Evolutionary conservation across 2,329 filamentous ascomycete genomes (phyloP).

Genomic region (Apiospora rasikravindrae): DNA sequence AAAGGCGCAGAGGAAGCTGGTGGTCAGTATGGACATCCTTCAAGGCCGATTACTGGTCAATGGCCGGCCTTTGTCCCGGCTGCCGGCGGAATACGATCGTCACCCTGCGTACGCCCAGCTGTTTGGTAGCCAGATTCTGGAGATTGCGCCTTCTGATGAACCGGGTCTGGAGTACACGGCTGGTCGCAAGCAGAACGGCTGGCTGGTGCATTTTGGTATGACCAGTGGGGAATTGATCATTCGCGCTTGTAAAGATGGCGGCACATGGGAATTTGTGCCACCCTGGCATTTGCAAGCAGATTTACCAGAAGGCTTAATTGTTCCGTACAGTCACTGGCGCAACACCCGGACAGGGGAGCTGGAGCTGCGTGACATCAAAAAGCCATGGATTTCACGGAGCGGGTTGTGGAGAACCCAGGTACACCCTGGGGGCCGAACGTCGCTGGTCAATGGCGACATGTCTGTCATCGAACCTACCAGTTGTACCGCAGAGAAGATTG

Average conservation of each 20-base stretch:
- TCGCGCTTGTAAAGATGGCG: neutral
- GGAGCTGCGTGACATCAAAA: neutral
- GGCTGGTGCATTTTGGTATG: neutral
- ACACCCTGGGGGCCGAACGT: neutral
- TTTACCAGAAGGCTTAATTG: neutral
- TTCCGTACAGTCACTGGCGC: neutral
- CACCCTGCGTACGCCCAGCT: neutral
- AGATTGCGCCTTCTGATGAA: slow-evolving; percentile 2
- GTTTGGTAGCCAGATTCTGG: neutral
- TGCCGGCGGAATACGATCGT: neutral
- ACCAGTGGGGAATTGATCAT: slow-evolving; percentile 5
- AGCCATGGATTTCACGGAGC: neutral
- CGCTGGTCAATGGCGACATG: neutral
- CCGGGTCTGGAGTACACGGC: neutral
- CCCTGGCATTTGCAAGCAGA: neutral
- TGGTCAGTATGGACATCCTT: slow-evolving; percentile 4
- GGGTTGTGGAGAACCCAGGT: neutral
- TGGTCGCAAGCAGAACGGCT: neutral
- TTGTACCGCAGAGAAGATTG: neutral
- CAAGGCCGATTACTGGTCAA: neutral
- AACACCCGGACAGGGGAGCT: neutral
- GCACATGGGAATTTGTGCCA: neutral
- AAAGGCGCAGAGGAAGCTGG: neutral
- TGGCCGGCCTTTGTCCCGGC: neutral
- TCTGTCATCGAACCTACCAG: neutral